phyloP scores from a whole-genome alignment of 768 basidiomycete genomes.

The Candolleomyces efflorescens region DNA sequence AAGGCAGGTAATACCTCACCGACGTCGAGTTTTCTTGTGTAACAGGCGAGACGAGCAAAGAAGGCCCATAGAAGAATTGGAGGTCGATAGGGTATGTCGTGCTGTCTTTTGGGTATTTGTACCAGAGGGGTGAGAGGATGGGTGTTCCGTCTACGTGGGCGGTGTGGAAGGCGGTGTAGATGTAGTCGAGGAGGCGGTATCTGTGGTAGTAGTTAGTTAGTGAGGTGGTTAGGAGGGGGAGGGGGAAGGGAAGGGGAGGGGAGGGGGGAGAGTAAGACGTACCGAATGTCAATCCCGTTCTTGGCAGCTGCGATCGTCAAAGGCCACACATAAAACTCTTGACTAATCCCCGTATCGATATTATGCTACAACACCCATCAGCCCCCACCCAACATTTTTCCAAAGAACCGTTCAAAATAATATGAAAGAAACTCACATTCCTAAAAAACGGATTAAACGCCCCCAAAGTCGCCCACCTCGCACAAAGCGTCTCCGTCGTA shows the following conservation, averaged over 20 bases:
- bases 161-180: constrained; percentile 67
- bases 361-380: constrained; percentile 41
- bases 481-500: constrained; percentile 65
- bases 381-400: not conserved
- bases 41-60: constrained; percentile 66
- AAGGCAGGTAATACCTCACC: constrained; percentile 58
- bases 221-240: no score
- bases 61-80: constrained; percentile 67
- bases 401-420: not conserved
- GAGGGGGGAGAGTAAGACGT: constrained; percentile 11
- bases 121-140: constrained; percentile 61
- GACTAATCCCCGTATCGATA: constrained; percentile 43
- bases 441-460: constrained; percentile 81
- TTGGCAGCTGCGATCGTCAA: constrained; percentile 53
- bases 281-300: constrained; percentile 60
- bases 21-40: constrained; percentile 55
- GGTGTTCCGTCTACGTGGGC: constrained; percentile 58
- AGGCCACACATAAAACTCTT: constrained; percentile 69
- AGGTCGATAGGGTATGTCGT: constrained; percentile 57
- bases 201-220: no score
- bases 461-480: constrained; percentile 73
- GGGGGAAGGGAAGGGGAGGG: not conserved
- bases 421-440: constrained; percentile 41
- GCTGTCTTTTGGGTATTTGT: constrained; percentile 60
- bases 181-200: constrained; percentile 66